A percentile compares a stretch with the other conserved stretches of the same genome.
These are phyloP conservation scores for Acacia crassicarpa DNA, from an alignment of 306 rosid species.

Conservation along the genomic window DNA sequence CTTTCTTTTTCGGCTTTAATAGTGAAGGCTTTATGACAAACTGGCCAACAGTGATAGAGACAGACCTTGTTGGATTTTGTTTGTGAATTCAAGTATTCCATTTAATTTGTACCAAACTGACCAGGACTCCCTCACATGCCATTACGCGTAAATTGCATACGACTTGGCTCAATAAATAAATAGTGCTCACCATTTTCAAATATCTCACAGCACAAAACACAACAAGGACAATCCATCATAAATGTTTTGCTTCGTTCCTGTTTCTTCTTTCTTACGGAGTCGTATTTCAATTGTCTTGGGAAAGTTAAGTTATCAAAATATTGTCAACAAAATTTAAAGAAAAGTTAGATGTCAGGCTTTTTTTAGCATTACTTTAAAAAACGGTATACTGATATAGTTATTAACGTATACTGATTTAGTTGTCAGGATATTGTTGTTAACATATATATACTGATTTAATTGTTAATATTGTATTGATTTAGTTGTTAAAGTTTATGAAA, in stretches of 20 bases:
- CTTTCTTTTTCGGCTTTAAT: background rate
- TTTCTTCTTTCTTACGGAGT: background rate
- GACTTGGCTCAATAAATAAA: too few relatives aligned
- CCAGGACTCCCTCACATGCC: constrained; percentile 38
- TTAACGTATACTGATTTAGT: too few relatives aligned
- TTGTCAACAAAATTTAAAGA: too few relatives aligned
- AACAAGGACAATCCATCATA: background rate
- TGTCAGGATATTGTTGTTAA: too few relatives aligned
- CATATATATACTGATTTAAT: too few relatives aligned
- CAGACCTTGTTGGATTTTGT: background rate
- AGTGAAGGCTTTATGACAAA: constrained; percentile 31
- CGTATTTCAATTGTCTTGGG: background rate
- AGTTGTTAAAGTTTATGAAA: too few relatives aligned
- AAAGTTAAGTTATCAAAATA: too few relatives aligned
- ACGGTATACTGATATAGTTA: too few relatives aligned
- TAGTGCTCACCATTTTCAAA: background rate
- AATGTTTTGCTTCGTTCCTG: background rate
- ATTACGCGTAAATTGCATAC: background rate
- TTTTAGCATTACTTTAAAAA: too few relatives aligned
- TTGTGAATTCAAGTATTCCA: constrained; percentile 22
- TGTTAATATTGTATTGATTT: too few relatives aligned
- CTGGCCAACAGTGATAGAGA: constrained; percentile 35
- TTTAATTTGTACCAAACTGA: constrained; percentile 14
- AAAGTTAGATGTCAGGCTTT: too few relatives aligned
- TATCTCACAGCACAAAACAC: background rate